Conservation (phyloP, 768 basidiomycete species). For the Russula compacta region DNA sequence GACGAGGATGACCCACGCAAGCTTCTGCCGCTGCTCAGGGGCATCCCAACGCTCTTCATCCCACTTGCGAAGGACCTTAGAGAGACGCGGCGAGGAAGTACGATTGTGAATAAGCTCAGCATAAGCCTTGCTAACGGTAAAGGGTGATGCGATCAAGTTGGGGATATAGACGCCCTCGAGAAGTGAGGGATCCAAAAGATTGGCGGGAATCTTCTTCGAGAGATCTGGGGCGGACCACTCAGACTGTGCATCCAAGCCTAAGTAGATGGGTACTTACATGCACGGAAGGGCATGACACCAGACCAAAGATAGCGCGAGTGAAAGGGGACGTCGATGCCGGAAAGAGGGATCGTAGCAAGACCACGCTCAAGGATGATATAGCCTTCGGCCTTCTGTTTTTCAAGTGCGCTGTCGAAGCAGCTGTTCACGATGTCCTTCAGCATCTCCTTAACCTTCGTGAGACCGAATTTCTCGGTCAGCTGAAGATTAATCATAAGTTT, state of each 20-base stretch:
- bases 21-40: constrained; percentile 75
- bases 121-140: constrained; percentile 76
- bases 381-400: constrained; percentile 73
- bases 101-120: constrained; percentile 95
- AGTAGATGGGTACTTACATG: constrained; percentile 51
- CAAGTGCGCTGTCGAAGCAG: constrained; percentile 65
- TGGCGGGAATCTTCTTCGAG: constrained; percentile 94
- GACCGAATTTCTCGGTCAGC: constrained; percentile 78
- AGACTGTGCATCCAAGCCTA: neutral
- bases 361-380: constrained; percentile 94
- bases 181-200: constrained; percentile 88
- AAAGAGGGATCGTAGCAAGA: constrained; percentile 89
- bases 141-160: constrained; percentile 87
- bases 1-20: constrained; percentile 94
- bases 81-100: constrained; percentile 89
- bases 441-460: constrained; percentile 97
- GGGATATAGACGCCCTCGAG: constrained; percentile 94
- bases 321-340: constrained; percentile 99
- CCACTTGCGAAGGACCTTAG: constrained; percentile 92
- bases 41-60: constrained; percentile 84
- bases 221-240: constrained; percentile 45
- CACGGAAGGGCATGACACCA: constrained; percentile 94
- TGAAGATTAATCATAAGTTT: constrained; percentile 26
- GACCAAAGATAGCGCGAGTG: constrained; percentile 99
- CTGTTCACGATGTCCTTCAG: constrained; percentile 83